Evolutionary conservation across 306 rosid genomes (phyloP).

Genomic region (Ochetophila trinervis): DNA sequence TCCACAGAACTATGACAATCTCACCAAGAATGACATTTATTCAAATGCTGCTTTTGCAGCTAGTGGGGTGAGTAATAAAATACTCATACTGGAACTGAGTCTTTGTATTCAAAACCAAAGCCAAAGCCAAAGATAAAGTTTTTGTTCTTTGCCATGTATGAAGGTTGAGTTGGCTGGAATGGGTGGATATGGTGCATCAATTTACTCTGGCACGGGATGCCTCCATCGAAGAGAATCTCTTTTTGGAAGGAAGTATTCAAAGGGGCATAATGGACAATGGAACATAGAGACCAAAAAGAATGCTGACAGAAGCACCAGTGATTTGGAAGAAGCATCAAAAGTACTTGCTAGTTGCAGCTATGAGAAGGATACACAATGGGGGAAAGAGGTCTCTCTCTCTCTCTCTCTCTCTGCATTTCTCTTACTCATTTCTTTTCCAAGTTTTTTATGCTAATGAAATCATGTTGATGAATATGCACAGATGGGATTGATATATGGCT

Average conservation of each 20-base stretch:
- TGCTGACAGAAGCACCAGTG: slow-evolving; percentile 28
- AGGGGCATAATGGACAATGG: slow-evolving; percentile 19
- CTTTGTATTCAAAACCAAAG: not conserved
- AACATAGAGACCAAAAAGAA: slow-evolving; percentile 17
- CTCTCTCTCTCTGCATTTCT: slow-evolving; percentile 5
- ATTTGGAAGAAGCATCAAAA: slow-evolving; percentile 54
- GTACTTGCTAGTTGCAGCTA: slow-evolving; percentile 43
- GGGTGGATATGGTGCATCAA: slow-evolving; percentile 46
- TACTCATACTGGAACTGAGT: not conserved
- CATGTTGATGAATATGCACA: slow-evolving; percentile 26
- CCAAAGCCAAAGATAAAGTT: not conserved
- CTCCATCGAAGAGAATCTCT: slow-evolving; percentile 68
- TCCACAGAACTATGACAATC: slow-evolving; percentile 46
- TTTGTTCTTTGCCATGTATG: not conserved
- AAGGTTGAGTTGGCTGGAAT: slow-evolving; percentile 54
- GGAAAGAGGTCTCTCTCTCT: slow-evolving; percentile 42
- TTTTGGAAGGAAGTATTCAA: slow-evolving; percentile 34
- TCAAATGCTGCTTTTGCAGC: slow-evolving; percentile 2
- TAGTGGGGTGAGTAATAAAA: slow-evolving; percentile 24
- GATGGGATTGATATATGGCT: slow-evolving; percentile 71
- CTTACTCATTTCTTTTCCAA: not conserved
- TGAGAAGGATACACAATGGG: slow-evolving; percentile 66
- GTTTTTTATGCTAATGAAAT: not conserved
- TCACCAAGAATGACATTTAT: slow-evolving; percentile 48
- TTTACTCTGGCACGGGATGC: slow-evolving; percentile 70